Percentiles rank a stretch among this genome's conserved stretches.
Conservation (phyloP, 768 basidiomycete genomes). For the Pleurotus tuoliensis region DNA sequence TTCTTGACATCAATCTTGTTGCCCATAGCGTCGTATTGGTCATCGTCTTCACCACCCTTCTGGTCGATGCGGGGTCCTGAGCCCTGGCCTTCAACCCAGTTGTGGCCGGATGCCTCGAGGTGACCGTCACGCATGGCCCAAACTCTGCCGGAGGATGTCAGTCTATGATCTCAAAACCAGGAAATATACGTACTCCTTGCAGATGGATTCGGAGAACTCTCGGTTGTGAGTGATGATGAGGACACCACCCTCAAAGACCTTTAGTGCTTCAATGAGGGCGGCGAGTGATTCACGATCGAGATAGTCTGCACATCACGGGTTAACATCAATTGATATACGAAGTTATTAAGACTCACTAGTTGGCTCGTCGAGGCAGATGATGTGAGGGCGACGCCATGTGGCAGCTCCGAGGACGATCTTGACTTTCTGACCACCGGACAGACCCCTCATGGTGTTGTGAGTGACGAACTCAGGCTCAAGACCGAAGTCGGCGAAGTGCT, state of each 20-base stretch:
- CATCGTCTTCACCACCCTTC: conserved; percentile 87
- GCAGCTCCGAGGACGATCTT: conserved; percentile 99
- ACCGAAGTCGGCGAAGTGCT: conserved; percentile 99
- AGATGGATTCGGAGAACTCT: conserved; percentile 98
- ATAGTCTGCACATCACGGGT: conserved; percentile 60
- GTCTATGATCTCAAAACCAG: no score
- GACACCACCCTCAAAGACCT: conserved; percentile 97
- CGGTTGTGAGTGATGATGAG: conserved; percentile 97
- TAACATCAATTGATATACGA: conserved; percentile 9
- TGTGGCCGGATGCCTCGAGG: conserved; percentile 96
- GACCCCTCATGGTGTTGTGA: conserved; percentile 99
- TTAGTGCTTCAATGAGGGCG: conserved; percentile 96
- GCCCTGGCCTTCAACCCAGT: conserved; percentile 99
- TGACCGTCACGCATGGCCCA: conserved; percentile 99
- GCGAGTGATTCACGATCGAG: conserved; percentile 99
- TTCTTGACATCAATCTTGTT: conserved; percentile 92
- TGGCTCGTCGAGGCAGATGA: conserved; percentile 96
- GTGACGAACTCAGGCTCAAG: conserved; percentile 98
- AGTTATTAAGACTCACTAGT: conserved; percentile 53
- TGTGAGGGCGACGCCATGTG: conserved; percentile 97
- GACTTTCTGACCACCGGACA: conserved; percentile 98
- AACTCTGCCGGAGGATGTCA: conserved; percentile 35
- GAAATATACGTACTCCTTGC: conserved; percentile 51
- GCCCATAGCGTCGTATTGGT: conserved; percentile 93
- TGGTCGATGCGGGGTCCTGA: conserved; percentile 93